A percentile compares a stretch with the other conserved stretches of the same genome.
Evolutionary conservation across 441 rosid species (phyloP).

Genomic region (Populus hybrid): DNA sequence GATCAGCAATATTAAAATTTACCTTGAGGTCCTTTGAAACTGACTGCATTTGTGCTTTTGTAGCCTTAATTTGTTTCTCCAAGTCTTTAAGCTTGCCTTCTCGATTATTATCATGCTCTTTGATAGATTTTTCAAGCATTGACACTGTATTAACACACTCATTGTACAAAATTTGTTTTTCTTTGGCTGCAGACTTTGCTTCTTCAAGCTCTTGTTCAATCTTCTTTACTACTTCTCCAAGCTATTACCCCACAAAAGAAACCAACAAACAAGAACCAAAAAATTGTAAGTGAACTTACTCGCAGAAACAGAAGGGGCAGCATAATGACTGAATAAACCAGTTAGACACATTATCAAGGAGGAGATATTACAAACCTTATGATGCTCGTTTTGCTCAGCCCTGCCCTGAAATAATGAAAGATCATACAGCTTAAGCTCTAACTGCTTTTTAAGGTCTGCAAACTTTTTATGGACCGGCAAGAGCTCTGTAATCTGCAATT

Average conservation of each 20-base stretch:
- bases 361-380: slow-evolving; percentile 56
- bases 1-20: slow-evolving; percentile 17
- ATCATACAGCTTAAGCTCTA: slow-evolving; percentile 87
- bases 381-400: slow-evolving; percentile 98
- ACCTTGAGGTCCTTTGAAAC: slow-evolving; percentile 90
- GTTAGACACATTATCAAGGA: slow-evolving; percentile 8
- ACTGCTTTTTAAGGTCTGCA: slow-evolving; percentile 62
- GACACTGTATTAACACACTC: slow-evolving; percentile 53
- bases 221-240: slow-evolving; percentile 80
- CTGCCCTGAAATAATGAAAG: slow-evolving; percentile 85
- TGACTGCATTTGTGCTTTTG: slow-evolving; percentile 76
- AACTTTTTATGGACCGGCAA: slow-evolving; percentile 72
- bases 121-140: slow-evolving; percentile 76
- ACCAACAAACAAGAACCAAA: neutral
- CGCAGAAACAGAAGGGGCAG: slow-evolving; percentile 18
- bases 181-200: slow-evolving; percentile 60
- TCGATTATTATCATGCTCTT: slow-evolving; percentile 79
- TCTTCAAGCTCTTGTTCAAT: slow-evolving; percentile 81
- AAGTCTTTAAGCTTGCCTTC: slow-evolving; percentile 77
- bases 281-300: neutral
- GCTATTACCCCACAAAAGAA: slow-evolving; percentile 38
- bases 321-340: slow-evolving; percentile 13
- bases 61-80: slow-evolving; percentile 69
- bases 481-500: slow-evolving; percentile 73
- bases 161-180: slow-evolving; percentile 60